A percentile compares a stretch with the other conserved stretches of the same genome.
These are phyloP conservation scores for Cercospora canescens DNA, from an alignment of 2,329 filamentous ascomycete genomes.

Conservation along the genomic window DNA sequence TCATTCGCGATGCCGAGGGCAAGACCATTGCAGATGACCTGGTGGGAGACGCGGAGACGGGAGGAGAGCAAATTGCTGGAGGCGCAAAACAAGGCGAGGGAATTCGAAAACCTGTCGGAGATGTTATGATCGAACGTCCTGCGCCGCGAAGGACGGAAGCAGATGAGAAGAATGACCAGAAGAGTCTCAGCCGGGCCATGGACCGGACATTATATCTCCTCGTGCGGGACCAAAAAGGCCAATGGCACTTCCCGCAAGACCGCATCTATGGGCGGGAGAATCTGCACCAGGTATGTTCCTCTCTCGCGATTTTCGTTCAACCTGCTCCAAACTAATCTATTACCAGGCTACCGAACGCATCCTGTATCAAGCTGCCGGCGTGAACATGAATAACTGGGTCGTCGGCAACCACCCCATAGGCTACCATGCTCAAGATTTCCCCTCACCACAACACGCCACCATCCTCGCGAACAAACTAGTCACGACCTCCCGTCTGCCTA, in stretches of 20 bases:
- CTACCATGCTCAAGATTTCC: conserved; percentile 66
- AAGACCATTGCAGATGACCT: conserved; percentile 49
- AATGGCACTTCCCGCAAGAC: conserved; percentile 82
- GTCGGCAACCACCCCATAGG: conserved; percentile 88
- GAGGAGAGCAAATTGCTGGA: conserved; percentile 46
- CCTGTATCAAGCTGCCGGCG: conserved; percentile 72
- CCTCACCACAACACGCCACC: conserved; percentile 33
- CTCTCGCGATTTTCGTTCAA: neutral
- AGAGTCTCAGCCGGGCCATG: conserved; percentile 75
- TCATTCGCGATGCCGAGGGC: conserved; percentile 73
- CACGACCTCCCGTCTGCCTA: conserved; percentile 31
- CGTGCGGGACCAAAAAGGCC: conserved; percentile 68
- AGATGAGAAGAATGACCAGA: conserved; percentile 71
- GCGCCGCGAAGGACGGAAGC: conserved; percentile 72
- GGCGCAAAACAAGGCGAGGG: conserved; percentile 31
- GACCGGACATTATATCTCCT: conserved; percentile 85
- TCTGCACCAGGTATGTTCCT: conserved; percentile 71
- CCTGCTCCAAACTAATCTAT: conserved; percentile 16
- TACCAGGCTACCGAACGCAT: conserved; percentile 77
- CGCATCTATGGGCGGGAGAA: conserved; percentile 69
- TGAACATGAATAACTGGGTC: conserved; percentile 99
- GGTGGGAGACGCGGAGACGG: conserved; percentile 42
- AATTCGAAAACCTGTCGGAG: conserved; percentile 23
- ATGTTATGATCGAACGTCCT: conserved; percentile 62
- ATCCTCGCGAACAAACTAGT: conserved; percentile 28